These are phyloP conservation scores for Eucalyptus regnans DNA, from an alignment of 345 rosid species.

Conservation along the genomic window DNA sequence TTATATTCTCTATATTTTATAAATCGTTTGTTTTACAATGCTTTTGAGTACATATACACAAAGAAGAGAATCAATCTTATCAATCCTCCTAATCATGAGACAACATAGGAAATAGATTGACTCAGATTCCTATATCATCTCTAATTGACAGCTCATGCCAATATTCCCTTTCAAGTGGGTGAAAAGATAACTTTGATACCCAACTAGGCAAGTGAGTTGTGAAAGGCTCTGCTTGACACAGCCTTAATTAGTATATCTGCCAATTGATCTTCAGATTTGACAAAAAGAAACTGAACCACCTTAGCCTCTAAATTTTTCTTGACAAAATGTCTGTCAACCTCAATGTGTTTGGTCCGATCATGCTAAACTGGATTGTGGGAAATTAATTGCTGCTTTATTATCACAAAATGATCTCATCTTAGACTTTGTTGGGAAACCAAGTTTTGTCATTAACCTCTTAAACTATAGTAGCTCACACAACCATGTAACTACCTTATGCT, in stretches of 20 bases:
- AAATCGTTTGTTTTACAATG: neutral
- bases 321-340: neutral
- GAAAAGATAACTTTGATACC: neutral
- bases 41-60: neutral
- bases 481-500: neutral
- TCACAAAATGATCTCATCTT: neutral
- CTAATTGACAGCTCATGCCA: neutral
- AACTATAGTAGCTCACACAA: neutral
- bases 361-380: fast-evolving
- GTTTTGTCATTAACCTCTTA: neutral
- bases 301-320: neutral
- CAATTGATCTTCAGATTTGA: neutral
- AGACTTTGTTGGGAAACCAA: neutral
- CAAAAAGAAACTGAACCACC: neutral
- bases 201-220: neutral
- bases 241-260: neutral
- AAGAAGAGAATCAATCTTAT: neutral
- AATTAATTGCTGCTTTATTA: neutral
- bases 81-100: neutral
- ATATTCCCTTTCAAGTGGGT: neutral
- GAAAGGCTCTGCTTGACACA: fast-evolving
- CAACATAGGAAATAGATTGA: too few relatives aligned
- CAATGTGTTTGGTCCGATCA: neutral
- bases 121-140: neutral
- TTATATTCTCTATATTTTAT: neutral